These are phyloP conservation scores for Cerioporus squamosus DNA, from an alignment of 1,284 basidiomycete species.

Conservation along the genomic window DNA sequence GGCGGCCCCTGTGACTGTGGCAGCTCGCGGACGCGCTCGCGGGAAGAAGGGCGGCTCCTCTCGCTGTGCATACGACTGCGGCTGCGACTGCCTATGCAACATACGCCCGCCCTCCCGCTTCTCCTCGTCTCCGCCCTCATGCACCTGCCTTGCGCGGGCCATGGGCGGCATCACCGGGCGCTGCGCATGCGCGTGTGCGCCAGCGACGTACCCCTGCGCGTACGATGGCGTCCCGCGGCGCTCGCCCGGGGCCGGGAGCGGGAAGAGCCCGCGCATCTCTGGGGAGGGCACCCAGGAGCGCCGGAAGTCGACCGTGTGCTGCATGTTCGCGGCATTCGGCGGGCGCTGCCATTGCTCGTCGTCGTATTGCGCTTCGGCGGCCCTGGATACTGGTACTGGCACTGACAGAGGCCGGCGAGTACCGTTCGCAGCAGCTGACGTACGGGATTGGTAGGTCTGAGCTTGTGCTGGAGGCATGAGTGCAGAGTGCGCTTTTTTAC, in stretches of 20 bases:
- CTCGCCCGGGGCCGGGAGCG: not conserved
- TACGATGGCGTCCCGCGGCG: too few species aligned
- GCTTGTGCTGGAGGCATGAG: too few species aligned
- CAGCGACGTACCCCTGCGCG: too few species aligned
- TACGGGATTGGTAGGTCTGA: too few species aligned
- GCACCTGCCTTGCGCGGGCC: not conserved
- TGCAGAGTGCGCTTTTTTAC: too few species aligned
- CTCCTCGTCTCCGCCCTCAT: conserved; percentile 1
- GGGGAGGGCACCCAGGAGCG: conserved; percentile 16
- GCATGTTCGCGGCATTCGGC: conserved; percentile 5
- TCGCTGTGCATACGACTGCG: not conserved
- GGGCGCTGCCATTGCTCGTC: conserved; percentile 1
- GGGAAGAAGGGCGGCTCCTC: not conserved
- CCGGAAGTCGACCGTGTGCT: conserved; percentile 16
- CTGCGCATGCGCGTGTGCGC: not conserved
- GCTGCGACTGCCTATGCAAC: not conserved
- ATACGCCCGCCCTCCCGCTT: not conserved
- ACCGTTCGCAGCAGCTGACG: too few species aligned
- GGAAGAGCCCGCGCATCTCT: not conserved
- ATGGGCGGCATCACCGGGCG: too few species aligned
- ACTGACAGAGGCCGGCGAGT: too few species aligned
- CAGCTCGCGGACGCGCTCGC: not conserved
- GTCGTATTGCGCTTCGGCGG: not conserved
- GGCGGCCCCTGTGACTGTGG: not conserved
- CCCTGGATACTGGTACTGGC: too few species aligned